phyloP scores from a whole-genome alignment of 2,329 filamentous ascomycete species.

The Rutstroemia sp. region DNA sequence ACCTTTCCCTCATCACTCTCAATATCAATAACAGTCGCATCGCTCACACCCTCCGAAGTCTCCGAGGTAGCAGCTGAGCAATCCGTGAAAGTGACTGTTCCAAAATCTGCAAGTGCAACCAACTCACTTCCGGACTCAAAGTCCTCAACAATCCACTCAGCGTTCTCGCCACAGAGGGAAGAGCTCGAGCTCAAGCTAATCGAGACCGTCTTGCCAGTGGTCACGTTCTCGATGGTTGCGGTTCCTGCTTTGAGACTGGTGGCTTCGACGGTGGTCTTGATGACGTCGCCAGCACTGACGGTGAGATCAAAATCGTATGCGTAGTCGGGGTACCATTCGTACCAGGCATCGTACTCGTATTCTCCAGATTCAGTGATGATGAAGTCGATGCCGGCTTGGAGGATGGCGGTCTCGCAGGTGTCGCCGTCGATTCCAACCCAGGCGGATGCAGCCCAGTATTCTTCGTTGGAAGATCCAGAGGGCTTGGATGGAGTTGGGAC shows the following conservation, averaged over 20 bases:
- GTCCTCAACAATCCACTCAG: slow-evolving; percentile 45
- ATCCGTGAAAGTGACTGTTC: slow-evolving; percentile 36
- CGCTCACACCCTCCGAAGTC: neutral
- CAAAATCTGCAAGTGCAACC: slow-evolving; percentile 40
- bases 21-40: neutral
- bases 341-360: slow-evolving; percentile 46
- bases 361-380: slow-evolving; percentile 31
- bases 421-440: neutral
- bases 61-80: neutral
- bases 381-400: slow-evolving; percentile 31
- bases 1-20: neutral
- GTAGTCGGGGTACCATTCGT: slow-evolving; percentile 52
- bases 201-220: slow-evolving; percentile 36
- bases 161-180: slow-evolving; percentile 36
- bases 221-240: slow-evolving; percentile 39
- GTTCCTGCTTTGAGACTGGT: slow-evolving; percentile 27
- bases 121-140: slow-evolving; percentile 32
- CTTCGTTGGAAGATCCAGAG: neutral
- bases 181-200: slow-evolving; percentile 32
- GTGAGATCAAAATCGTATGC: slow-evolving; percentile 39
- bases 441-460: neutral
- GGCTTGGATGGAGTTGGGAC: slow-evolving; percentile 26
- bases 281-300: neutral
- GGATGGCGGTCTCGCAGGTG: neutral
- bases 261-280: slow-evolving; percentile 38